phyloP scores from a whole-genome alignment of 345 rosid genomes.

The Adansonia digitata region DNA sequence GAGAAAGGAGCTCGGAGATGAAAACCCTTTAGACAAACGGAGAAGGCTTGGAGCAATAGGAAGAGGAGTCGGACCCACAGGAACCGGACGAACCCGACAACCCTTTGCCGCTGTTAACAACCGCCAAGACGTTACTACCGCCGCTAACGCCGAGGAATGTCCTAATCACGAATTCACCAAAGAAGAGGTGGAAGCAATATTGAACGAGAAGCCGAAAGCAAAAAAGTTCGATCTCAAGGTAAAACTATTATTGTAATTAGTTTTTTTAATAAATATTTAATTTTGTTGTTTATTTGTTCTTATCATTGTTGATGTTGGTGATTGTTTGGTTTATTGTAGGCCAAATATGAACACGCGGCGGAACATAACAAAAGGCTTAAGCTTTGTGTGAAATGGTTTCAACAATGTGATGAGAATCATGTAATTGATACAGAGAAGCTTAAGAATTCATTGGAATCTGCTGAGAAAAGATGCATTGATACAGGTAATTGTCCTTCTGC shows the following conservation, averaged over 20 bases:
- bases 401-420: constrained; percentile 55
- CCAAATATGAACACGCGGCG: constrained; percentile 44
- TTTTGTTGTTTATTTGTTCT: not conserved
- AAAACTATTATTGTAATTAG: not conserved
- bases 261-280: not conserved
- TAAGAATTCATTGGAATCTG: constrained; percentile 45
- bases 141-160: constrained; percentile 36
- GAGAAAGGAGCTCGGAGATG: constrained; percentile 51
- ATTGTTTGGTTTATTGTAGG: constrained; percentile 33
- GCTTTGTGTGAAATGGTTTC: constrained; percentile 74
- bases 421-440: constrained; percentile 54
- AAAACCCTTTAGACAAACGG: constrained; percentile 62
- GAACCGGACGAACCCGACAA: constrained; percentile 43
- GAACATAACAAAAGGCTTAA: constrained; percentile 67
- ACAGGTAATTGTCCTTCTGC: constrained; percentile 37
- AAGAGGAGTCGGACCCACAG: constrained; percentile 29
- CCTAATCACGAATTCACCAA: constrained; percentile 49
- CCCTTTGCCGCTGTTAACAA: constrained; percentile 43
- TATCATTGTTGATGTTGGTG: not conserved
- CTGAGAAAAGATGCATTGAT: constrained; percentile 47
- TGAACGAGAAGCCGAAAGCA: constrained; percentile 62
- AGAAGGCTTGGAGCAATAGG: constrained; percentile 41
- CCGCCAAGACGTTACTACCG: constrained; percentile 37
- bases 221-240: constrained; percentile 85
- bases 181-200: constrained; percentile 71